Conservation (phyloP, 1,139 yeast genomes). For the Yamadazyma diospyri region DNA sequence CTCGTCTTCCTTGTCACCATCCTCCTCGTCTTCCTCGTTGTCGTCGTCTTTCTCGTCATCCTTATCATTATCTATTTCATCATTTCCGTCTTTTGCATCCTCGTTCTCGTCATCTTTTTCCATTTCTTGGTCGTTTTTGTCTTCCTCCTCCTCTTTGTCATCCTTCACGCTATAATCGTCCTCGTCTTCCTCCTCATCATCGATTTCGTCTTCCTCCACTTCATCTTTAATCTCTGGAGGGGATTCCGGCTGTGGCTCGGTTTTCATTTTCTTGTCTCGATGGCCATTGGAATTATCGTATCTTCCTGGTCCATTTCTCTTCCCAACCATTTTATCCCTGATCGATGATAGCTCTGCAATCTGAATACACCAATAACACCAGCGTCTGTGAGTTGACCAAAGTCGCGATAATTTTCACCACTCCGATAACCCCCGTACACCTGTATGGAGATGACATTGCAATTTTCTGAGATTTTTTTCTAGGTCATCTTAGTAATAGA, state of each 20-base stretch:
- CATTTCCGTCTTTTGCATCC: conserved; percentile 10
- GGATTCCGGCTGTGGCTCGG: conserved; percentile 7
- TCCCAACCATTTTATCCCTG: conserved; percentile 25
- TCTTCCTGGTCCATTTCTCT: conserved; percentile 23
- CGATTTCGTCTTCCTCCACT: conserved; percentile 8
- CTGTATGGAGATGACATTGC: no score
- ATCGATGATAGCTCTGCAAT: no score
- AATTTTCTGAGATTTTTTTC: conserved; percentile 5
- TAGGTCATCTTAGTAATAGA: conserved; percentile 3
- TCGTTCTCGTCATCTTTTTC: conserved; percentile 8
- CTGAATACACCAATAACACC: no score
- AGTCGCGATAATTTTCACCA: no score
- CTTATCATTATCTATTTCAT: conserved; percentile 10
- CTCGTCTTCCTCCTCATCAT: conserved; percentile 11
- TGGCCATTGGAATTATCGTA: conserved; percentile 27
- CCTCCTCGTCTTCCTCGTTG: conserved; percentile 19
- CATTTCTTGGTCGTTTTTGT: conserved; percentile 7
- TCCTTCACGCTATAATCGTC: conserved; percentile 18
- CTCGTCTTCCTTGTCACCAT: conserved; percentile 26
- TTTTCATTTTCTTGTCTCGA: conserved; percentile 23
- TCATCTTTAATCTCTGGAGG: conserved; percentile 8
- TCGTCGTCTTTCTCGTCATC: conserved; percentile 10
- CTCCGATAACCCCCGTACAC: conserved; percentile 1
- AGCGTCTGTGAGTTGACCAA: no score
- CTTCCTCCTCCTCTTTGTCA: conserved; percentile 24